Evolutionary conservation across 176 grass and related monocot genomes (phyloP).

Genomic region (Phoenix roebelenii): DNA sequence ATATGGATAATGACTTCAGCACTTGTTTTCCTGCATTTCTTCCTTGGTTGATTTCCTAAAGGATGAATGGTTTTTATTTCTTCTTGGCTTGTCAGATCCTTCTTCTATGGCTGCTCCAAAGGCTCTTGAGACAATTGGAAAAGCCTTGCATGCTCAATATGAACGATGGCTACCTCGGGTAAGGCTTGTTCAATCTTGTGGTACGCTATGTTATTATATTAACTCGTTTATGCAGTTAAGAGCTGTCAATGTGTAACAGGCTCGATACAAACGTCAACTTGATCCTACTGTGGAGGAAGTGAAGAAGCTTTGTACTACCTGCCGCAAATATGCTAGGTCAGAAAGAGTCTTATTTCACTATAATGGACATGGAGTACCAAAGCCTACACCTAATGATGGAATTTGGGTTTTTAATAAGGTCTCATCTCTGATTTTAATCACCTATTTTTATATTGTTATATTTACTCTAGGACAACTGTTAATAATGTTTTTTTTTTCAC

Average conservation of each 20-base stretch:
- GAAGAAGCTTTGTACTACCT: conserved; percentile 92
- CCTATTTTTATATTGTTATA: conserved; percentile 2
- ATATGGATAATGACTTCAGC: neutral
- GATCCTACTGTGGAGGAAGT: conserved; percentile 95
- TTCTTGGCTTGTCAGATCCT: conserved; percentile 57
- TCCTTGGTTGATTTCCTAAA: neutral
- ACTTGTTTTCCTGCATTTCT: neutral
- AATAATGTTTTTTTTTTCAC: conserved; percentile 3
- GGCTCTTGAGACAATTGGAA: conserved; percentile 88
- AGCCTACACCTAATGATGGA: conserved; percentile 85
- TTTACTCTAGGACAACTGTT: neutral
- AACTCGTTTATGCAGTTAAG: conserved; percentile 3
- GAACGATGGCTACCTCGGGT: conserved; percentile 96
- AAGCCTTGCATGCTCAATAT: conserved; percentile 90
- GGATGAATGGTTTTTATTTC: neutral
- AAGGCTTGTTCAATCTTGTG: neutral
- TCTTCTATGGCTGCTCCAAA: conserved; percentile 85
- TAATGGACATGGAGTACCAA: conserved; percentile 95
- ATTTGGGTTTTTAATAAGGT: conserved; percentile 99
- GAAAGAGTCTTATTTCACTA: conserved; percentile 99
- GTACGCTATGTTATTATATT: neutral
- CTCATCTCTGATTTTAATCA: conserved; percentile 8
- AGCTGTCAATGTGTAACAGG: conserved; percentile 22
- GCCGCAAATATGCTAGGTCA: conserved; percentile 92
- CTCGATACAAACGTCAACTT: conserved; percentile 81